A percentile compares a stretch with the other conserved stretches of the same genome.
phyloP scores from a whole-genome alignment of 2,329 filamentous ascomycete species.

The Fusarium bulbicola region DNA sequence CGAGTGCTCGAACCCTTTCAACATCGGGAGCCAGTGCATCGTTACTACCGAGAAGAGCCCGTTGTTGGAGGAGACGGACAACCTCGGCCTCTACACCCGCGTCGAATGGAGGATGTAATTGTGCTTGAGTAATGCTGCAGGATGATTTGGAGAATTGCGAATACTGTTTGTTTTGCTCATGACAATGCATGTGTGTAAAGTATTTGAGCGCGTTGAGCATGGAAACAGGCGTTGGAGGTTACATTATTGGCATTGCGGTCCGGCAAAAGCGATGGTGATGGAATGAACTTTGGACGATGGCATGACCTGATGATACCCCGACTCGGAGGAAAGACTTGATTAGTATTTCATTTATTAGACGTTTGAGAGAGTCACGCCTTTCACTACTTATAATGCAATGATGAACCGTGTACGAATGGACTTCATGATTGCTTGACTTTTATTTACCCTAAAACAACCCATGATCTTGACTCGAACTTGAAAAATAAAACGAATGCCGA shows the following conservation, averaged over 20 bases:
- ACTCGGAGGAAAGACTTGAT: conserved; percentile 23
- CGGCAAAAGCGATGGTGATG: conserved; percentile 11
- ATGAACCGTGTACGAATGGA: neutral
- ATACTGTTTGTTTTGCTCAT: neutral
- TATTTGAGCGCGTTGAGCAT: neutral
- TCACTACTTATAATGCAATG: neutral
- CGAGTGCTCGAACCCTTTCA: conserved; percentile 1
- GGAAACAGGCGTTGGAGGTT: conserved; percentile 23
- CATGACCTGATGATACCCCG: conserved; percentile 39
- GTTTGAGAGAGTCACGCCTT: neutral
- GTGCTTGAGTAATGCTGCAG: conserved; percentile 43
- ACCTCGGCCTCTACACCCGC: conserved; percentile 32
- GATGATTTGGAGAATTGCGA: neutral
- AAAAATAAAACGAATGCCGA: conserved; percentile 35
- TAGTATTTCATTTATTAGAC: neutral
- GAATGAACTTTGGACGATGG: conserved; percentile 16
- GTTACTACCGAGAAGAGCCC: conserved; percentile 26
- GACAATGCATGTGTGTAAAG: neutral
- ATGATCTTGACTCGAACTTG: conserved; percentile 32
- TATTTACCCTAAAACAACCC: conserved; percentile 28
- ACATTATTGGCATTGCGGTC: conserved; percentile 11
- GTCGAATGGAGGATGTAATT: conserved; percentile 43
- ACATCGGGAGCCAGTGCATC: conserved; percentile 26
- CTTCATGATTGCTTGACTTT: conserved; percentile 26
- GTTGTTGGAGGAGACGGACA: conserved; percentile 15